These are phyloP conservation scores for Geotrichum fermentans DNA, from an alignment of 1,139 yeast genomes.

Conservation along the genomic window DNA sequence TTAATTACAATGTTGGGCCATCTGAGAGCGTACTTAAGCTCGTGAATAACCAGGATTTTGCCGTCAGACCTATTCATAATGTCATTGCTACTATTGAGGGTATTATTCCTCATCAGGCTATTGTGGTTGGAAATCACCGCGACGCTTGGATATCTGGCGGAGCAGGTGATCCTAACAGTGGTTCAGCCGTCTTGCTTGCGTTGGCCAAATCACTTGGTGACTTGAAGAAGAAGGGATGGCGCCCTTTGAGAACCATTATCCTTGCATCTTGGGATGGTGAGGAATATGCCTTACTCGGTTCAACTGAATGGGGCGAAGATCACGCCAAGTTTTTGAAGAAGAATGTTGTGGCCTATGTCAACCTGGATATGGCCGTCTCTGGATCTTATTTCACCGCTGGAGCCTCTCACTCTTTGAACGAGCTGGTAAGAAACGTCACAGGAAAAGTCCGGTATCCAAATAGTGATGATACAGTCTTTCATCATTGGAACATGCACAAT, in stretches of 20 bases:
- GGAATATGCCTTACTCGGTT: conserved; percentile 64
- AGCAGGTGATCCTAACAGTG: conserved; percentile 68
- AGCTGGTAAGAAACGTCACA: conserved; percentile 41
- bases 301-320: conserved; percentile 65
- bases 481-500: conserved; percentile 49
- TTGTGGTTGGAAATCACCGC: conserved; percentile 62
- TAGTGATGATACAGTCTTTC: conserved; percentile 41
- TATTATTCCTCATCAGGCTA: conserved; percentile 44
- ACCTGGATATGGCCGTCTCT: conserved; percentile 56
- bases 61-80: conserved; percentile 51
- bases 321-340: conserved; percentile 40
- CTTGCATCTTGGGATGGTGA: conserved; percentile 74
- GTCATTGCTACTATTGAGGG: conserved; percentile 57
- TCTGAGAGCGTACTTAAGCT: conserved; percentile 49
- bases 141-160: conserved; percentile 73
- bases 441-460: conserved; percentile 44
- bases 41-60: conserved; percentile 52
- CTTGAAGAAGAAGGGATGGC: conserved; percentile 51
- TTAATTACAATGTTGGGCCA: conserved; percentile 57
- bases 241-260: conserved; percentile 54
- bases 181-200: conserved; percentile 56
- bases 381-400: conserved; percentile 47
- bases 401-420: conserved; percentile 51
- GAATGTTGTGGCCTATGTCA: conserved; percentile 54
- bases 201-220: conserved; percentile 51